Evolutionary conservation across 2,329 filamentous ascomycete genomes (phyloP).

Genomic region (Verticillium klebahnii): DNA sequence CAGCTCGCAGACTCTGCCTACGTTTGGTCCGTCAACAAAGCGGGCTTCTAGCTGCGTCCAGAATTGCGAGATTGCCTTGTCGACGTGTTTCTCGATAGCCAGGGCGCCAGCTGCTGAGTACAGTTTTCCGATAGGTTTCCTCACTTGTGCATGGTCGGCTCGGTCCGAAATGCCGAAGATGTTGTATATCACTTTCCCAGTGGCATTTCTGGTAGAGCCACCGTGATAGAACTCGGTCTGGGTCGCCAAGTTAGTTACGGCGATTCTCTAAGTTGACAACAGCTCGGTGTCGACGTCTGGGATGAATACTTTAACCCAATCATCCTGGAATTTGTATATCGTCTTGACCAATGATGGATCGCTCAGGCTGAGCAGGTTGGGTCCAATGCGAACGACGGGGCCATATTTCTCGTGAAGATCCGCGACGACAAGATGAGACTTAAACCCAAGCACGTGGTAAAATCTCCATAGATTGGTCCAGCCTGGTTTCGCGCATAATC

Average conservation of each 20-base stretch:
- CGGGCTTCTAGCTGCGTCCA: conserved; percentile 32
- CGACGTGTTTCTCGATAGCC: conserved; percentile 31
- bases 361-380: conserved; percentile 18
- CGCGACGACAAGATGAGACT: not conserved
- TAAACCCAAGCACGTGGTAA: not conserved
- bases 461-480: conserved; percentile 1
- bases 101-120: conserved; percentile 24
- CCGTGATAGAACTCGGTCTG: conserved; percentile 32
- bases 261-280: not conserved
- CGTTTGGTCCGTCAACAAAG: not conserved
- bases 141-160: conserved; percentile 25
- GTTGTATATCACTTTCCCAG: conserved; percentile 29
- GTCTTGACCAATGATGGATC: not conserved
- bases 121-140: conserved; percentile 29
- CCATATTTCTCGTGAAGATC: conserved; percentile 29
- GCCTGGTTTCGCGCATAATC: not conserved
- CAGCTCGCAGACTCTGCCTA: conserved; percentile 31
- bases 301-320: not conserved
- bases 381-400: conserved; percentile 25
- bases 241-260: not conserved
- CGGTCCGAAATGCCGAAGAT: conserved; percentile 30
- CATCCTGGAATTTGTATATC: not conserved
- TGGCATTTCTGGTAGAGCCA: conserved; percentile 22
- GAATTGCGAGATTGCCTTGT: conserved; percentile 46
- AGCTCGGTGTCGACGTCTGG: too few species aligned